Percentiles rank a stretch among this genome's conserved stretches.
These are phyloP conservation scores for Fusarium cyanostomum DNA, from an alignment of 2,329 filamentous ascomycete genomes.

Conservation along the genomic window DNA sequence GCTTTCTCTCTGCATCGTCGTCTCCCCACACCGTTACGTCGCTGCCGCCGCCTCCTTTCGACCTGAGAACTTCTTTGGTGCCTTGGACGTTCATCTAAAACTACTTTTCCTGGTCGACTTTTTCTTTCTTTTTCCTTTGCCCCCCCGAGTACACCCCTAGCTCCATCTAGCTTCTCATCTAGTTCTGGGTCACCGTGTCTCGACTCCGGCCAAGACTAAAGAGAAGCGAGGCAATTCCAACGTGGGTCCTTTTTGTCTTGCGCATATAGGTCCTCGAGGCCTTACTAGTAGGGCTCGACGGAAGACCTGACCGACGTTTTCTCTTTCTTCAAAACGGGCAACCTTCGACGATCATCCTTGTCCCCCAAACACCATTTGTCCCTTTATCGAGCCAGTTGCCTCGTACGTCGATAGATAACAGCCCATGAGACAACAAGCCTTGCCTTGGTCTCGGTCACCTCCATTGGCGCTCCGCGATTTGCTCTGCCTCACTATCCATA, in stretches of 20 bases:
- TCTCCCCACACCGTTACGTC: constrained; percentile 37
- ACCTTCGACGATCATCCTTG: constrained; percentile 36
- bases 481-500: constrained; percentile 48
- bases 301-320: constrained; percentile 41
- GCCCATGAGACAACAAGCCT: constrained; percentile 35
- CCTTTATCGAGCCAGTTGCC: constrained; percentile 20
- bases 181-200: constrained; percentile 33
- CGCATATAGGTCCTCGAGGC: constrained; percentile 38
- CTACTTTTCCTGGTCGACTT: constrained; percentile 34
- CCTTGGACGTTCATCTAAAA: constrained; percentile 21
- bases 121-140: constrained; percentile 43
- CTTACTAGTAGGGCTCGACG: constrained; percentile 31
- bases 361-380: constrained; percentile 23
- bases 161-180: constrained; percentile 22
- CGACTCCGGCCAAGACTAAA: constrained; percentile 27
- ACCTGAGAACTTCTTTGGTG: constrained; percentile 20
- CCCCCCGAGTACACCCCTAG: constrained; percentile 30
- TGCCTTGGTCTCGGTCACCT: constrained; percentile 41
- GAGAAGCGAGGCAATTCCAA: constrained; percentile 43
- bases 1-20: constrained; percentile 35
- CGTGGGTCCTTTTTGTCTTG: constrained; percentile 44
- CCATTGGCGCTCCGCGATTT: constrained; percentile 45
- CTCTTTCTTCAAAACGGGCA: constrained; percentile 33
- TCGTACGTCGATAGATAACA: constrained; percentile 25
- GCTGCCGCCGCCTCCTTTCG: constrained; percentile 37